These are phyloP conservation scores for Penicillium brasilianum DNA, from an alignment of 2,329 filamentous ascomycete species.

Conservation along the genomic window DNA sequence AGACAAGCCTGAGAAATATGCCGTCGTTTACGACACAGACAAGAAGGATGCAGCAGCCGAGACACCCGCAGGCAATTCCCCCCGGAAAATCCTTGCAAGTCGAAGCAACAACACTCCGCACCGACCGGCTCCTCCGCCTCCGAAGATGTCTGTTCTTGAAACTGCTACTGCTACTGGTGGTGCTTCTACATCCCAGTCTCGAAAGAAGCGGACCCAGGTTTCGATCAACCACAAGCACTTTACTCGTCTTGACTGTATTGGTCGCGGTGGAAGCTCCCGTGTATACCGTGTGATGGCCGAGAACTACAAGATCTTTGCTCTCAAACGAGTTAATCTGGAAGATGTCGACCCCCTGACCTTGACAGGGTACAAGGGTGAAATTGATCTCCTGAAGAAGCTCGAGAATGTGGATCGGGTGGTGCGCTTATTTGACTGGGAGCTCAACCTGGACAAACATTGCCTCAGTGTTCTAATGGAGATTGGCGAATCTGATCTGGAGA, in stretches of 20 bases:
- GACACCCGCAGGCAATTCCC: constrained; percentile 52
- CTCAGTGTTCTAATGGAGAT: constrained; percentile 96
- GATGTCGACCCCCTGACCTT: constrained; percentile 85
- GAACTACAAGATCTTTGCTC: constrained; percentile 91
- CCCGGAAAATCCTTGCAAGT: constrained; percentile 55
- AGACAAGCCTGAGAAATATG: constrained; percentile 62
- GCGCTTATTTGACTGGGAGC: constrained; percentile 85
- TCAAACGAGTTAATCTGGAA: constrained; percentile 91
- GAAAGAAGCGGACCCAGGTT: constrained; percentile 80
- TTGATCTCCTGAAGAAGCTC: constrained; percentile 83
- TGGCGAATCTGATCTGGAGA: constrained; percentile 90
- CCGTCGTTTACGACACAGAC: constrained; percentile 55
- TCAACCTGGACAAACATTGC: constrained; percentile 89
- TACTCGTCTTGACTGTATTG: constrained; percentile 86
- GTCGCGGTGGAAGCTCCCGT: constrained; percentile 88
- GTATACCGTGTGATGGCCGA: constrained; percentile 97
- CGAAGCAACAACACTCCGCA: constrained; percentile 74
- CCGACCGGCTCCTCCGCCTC: constrained; percentile 78
- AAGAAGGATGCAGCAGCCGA: constrained; percentile 50
- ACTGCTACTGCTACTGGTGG: constrained; percentile 84
- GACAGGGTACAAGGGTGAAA: constrained; percentile 90
- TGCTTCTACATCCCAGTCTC: constrained; percentile 72
- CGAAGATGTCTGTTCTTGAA: constrained; percentile 96
- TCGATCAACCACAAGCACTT: constrained; percentile 91
- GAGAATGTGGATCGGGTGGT: constrained; percentile 88